phyloP scores from a whole-genome alignment of 306 rosid genomes.

The Cyclanthera cordifolia region DNA sequence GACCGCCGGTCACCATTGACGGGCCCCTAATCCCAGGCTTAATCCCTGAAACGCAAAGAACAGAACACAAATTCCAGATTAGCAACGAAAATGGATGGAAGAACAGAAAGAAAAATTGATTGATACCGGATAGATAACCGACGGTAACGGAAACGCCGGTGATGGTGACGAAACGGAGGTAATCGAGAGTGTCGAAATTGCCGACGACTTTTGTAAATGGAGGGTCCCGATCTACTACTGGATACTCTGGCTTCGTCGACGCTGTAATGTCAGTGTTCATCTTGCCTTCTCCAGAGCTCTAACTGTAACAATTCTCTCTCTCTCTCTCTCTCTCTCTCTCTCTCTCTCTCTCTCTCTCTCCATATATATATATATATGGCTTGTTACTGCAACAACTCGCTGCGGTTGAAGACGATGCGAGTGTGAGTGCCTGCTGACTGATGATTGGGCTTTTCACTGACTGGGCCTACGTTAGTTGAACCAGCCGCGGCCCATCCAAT shows the following conservation, averaged over 20 bases:
- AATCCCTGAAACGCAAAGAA: conserved; percentile 39
- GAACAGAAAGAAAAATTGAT: not conserved
- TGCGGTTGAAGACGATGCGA: not conserved
- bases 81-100: not conserved
- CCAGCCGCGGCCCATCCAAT: not conserved
- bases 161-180: conserved; percentile 72
- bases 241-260: conserved; percentile 72
- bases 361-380: not conserved
- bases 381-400: not conserved
- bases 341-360: not conserved
- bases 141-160: conserved; percentile 92
- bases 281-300: conserved; percentile 8
- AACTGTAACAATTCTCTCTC: not conserved
- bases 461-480: not conserved
- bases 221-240: conserved; percentile 88
- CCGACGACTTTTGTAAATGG: conserved; percentile 80
- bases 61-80: not conserved
- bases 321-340: not conserved
- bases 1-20: conserved; percentile 90
- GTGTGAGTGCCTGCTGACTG: not conserved
- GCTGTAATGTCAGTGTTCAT: conserved; percentile 95
- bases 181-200: conserved; percentile 71
- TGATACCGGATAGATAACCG: conserved; percentile 73
- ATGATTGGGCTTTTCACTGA: not conserved
- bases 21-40: conserved; percentile 92